Evolutionary conservation across 805 yeast species (phyloP), one percentile per base, ranked within the genome.

Genomic region (Lipomyces yamadae): DNA sequence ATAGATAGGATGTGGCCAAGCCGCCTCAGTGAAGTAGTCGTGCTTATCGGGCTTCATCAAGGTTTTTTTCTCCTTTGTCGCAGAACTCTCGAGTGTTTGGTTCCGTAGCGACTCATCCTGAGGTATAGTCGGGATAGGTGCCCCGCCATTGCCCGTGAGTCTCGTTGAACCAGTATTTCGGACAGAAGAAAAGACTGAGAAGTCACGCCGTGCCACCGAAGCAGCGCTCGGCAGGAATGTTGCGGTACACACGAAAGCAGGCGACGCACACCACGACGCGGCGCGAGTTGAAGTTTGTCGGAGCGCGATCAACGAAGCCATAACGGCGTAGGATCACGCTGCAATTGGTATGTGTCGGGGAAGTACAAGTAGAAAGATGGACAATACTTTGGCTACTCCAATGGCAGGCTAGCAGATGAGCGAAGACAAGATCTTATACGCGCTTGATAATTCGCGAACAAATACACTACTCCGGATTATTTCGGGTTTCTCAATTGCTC

Each of bases 1-100:
- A 74, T 76, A 82, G 15, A 73, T 73, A 5, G 85, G 85, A 72
- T 84, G 87, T 3, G 78, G 74, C 78, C 82, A 84, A 3, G 71
- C 65, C 2, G 66, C 70, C 18, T 66, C 67, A 29, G 62, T 59
- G 56, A 68, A 58, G 64, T 68, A 61, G 52, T 65, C 48, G 63
- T 67, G 60, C 65, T 56, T 61, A 54, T 68, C 71, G 13, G 71
- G 67, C 48, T 39, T 13, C 62, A 68, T 48, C 30, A 68, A 59
- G 32, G 71, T 62, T 32, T 18, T 42, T 50, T 58, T 62, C 34
- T 52, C 55, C 55, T 52, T 32, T 13, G n/a, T 15, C 24, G 33
- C 32, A 34, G 39, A 18, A 37, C 37, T 29, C 39, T 34, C 29
- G 42, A 54, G 48, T 34, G 55, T 58, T 59, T 11, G 42, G 29